Evolutionary conservation across 805 yeast genomes (phyloP), one percentile per base, ranked within the genome.

Genomic region (Yamadazyma sp.): DNA sequence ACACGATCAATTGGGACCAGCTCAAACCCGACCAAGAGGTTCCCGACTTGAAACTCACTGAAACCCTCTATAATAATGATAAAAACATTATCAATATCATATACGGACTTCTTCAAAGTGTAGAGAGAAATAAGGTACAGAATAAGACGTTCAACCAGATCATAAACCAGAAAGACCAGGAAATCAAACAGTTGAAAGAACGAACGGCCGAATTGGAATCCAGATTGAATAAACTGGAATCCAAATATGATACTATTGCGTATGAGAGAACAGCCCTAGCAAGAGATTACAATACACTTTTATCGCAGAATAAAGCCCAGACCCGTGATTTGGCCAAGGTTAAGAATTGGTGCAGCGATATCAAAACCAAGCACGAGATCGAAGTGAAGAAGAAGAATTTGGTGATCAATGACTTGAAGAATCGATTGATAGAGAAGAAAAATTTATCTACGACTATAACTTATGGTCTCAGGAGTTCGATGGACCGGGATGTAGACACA

Each of bases 11-110:
- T 41, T 64, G 68, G 64, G 48, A 50, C 12, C 52, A 55, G 7
- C 49, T 67, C 23, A 45, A 54, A 8, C 42, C 38, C 3, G 62
- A 57, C 29, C 69, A 64, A 42, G 35, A 36, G 7, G 12, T 37
- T 11, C 42, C 42, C 5, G 31, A 18, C 9, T 42, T 64, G 27
- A 40, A 45, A 16, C 37, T 62, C 9, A 57, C 62, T 4, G 66
- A 62, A 11, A 21, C 36, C 2, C 7, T 46, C 15, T 68, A 61
- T 40, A 53, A 60, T 35, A 65, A 65, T 47, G 71, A 65, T 49
- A 60, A 61, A 36, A 59, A 60, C 39, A 43, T 52, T 21, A 62
- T 69, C 31, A 67, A 69, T 41, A 55, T 64, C 23, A 53, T 69
- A 1, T 64, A 66, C 44, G 57, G 67, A 9, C 54, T 56, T 21